Evolutionary conservation across 345 rosid genomes (phyloP).

Genomic region (Excoecaria cochinchinensis): DNA sequence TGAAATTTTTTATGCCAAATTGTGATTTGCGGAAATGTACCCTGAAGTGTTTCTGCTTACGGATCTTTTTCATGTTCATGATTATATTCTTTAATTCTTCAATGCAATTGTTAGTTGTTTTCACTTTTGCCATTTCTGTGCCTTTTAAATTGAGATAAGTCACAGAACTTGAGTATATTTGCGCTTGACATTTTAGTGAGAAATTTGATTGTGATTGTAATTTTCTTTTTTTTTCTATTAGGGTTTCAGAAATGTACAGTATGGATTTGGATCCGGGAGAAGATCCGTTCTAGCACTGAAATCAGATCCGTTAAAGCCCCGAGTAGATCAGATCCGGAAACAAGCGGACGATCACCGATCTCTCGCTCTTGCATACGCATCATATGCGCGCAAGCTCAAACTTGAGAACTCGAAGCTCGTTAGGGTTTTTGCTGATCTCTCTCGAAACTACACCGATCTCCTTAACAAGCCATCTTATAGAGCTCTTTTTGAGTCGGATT

Average conservation of each 20-base stretch:
- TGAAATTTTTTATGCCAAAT: background rate
- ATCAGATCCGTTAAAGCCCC: conserved; percentile 86
- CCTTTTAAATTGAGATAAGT: background rate
- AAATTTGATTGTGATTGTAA: conserved; percentile 1
- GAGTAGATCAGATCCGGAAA: conserved; percentile 85
- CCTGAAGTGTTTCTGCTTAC: background rate
- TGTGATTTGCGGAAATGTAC: background rate
- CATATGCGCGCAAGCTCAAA: conserved; percentile 93
- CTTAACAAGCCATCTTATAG: conserved; percentile 63
- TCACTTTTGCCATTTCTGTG: background rate
- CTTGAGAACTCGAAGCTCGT: conserved; percentile 89
- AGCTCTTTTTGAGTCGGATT: conserved; percentile 62
- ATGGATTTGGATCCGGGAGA: conserved; percentile 56
- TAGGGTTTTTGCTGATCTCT: conserved; percentile 82
- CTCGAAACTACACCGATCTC: conserved; percentile 80
- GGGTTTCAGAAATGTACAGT: conserved; percentile 39
- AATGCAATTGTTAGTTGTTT: background rate
- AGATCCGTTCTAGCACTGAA: conserved; percentile 80
- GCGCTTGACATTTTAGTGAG: background rate
- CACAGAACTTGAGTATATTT: background rate
- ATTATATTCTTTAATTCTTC: background rate
- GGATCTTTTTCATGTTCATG: background rate
- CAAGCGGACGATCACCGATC: conserved; percentile 97
- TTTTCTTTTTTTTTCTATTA: conserved; percentile 16
- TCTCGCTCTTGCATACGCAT: conserved; percentile 72